Base-by-base conservation (phyloP, 2,329 filamentous ascomycete species). In the Paecilomyces formosus region DNA sequence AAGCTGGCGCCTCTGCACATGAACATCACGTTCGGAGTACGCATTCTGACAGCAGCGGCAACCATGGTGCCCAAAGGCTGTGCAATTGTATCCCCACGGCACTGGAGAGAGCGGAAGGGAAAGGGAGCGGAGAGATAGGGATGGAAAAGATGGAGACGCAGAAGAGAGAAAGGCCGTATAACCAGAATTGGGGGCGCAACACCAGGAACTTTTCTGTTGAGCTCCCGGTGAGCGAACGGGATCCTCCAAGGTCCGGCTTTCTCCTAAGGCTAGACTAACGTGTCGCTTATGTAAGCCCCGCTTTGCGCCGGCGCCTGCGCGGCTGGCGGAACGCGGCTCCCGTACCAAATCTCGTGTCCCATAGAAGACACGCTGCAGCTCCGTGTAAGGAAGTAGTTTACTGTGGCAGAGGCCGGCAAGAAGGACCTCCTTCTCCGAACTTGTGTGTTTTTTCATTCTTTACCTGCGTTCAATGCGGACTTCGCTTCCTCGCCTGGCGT, bases 31-130 rank as follows among this genome's bases (percentile, higher is more conserved):
- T 73, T 72, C 62, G 74, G 72, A 60, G 71, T 72, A 68, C 76
- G 75, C 72, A 77, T 76, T 65, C 78, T 72, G 63, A 78, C 71
- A 68, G 71, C 72, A 67, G 74, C 73, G 68, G 82, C 81, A 73
- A 82, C 81, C 82, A 85, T 85, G 72, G 75, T 79, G 74, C 68
- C 64, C 56, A 62, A 64, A 65, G 68, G 67, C 68, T 68, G 65
- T 60, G 55, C 55, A 58, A 62, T 60, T 31, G 49, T 13, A 60
- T 57, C 54, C 55, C 55, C 56, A 63, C 45, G 58, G 49, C 58
- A 62, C 61, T 52, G 54, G 57, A 55, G 58, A 60, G 58, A 15
- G 15, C 39, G 15, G 18, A 45, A 64, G 6, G 53, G 57, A 55
- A 61, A 59, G 61, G 59, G 61, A 60, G 58, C 54, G 62, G 62